Evolutionary conservation across 2,329 filamentous ascomycete genomes (phyloP).

Genomic region (Sporothrix inflata): DNA sequence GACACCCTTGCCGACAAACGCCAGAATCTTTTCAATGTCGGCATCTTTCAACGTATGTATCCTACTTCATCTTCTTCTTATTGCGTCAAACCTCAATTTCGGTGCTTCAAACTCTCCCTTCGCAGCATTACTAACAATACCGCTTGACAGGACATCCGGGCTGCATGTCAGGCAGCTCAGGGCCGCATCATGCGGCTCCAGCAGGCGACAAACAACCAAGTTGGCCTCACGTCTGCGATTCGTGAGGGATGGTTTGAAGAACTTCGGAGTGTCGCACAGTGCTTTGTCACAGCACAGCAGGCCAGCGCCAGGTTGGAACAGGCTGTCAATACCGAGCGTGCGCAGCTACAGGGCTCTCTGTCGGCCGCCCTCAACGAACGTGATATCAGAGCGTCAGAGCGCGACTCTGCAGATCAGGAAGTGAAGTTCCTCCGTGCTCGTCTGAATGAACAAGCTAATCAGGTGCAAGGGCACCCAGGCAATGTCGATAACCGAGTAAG

Average conservation of each 20-base stretch:
- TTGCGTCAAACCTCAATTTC: neutral
- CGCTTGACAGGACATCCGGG: conserved; percentile 32
- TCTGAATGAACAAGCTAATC: conserved; percentile 17
- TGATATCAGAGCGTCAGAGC: conserved; percentile 24
- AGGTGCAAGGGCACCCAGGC: neutral
- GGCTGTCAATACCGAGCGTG: conserved; percentile 29
- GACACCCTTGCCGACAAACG: neutral
- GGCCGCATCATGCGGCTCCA: conserved; percentile 35
- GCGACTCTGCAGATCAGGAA: conserved; percentile 28
- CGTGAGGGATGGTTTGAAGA: conserved; percentile 32
- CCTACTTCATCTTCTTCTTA: neutral
- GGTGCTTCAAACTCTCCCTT: neutral
- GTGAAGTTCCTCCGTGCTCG: conserved; percentile 27
- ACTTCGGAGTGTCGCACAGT: conserved; percentile 33
- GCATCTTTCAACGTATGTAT: neutral
- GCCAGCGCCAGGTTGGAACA: conserved; percentile 32
- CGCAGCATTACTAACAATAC: neutral
- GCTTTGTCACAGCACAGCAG: conserved; percentile 34
- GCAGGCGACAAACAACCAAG: conserved; percentile 33
- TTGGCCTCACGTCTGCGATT: conserved; percentile 28
- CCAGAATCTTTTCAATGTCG: neutral
- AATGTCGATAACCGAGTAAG: neutral
- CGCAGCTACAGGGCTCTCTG: conserved; percentile 30
- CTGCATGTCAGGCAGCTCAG: conserved; percentile 32
- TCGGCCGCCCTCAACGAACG: conserved; percentile 31